phyloP scores from a whole-genome alignment of 352 stramenopile species.

The Pythium periplocum region DNA sequence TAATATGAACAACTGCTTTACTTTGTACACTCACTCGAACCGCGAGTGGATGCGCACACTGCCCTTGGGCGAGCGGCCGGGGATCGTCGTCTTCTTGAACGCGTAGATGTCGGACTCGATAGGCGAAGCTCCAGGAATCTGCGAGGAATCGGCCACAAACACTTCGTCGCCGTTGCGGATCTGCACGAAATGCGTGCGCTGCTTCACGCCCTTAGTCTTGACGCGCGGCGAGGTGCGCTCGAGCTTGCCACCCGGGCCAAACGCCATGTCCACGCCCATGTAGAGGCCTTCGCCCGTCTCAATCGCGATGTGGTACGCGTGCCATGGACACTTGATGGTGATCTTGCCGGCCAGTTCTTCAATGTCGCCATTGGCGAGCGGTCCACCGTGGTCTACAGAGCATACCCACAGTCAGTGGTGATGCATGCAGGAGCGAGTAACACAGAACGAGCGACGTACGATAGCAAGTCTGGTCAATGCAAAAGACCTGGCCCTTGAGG shows the following conservation, averaged over 20 bases:
- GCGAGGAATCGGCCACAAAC: slow-evolving; percentile 74
- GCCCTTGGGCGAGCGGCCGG: slow-evolving; percentile 15
- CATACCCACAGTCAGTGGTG: not conserved
- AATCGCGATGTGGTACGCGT: slow-evolving; percentile 80
- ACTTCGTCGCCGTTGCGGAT: slow-evolving; percentile 62
- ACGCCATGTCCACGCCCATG: slow-evolving; percentile 74
- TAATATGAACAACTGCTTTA: no score
- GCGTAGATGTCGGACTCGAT: slow-evolving; percentile 75
- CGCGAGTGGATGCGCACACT: slow-evolving; percentile 61
- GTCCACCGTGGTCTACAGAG: slow-evolving; percentile 66
- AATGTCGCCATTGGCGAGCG: slow-evolving; percentile 76
- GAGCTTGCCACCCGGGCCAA: slow-evolving; percentile 40
- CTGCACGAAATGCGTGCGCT: slow-evolving; percentile 78
- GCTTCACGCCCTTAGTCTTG: slow-evolving; percentile 83
- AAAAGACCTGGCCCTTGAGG: slow-evolving; percentile 57
- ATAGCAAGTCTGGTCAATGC: slow-evolving; percentile 86
- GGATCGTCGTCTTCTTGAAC: slow-evolving; percentile 46
- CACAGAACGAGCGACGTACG: slow-evolving; percentile 28
- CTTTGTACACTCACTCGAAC: slow-evolving; percentile 36
- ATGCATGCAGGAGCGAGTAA: not conserved
- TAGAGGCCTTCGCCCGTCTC: slow-evolving; percentile 81
- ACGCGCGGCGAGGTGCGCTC: slow-evolving; percentile 44
- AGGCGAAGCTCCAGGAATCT: slow-evolving; percentile 35
- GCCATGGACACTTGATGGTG: slow-evolving; percentile 82
- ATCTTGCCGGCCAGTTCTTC: slow-evolving; percentile 75